These are phyloP conservation scores for Tripidium arundinaceum DNA, from an alignment of 202 grass and related monocot species.

Conservation along the genomic window DNA sequence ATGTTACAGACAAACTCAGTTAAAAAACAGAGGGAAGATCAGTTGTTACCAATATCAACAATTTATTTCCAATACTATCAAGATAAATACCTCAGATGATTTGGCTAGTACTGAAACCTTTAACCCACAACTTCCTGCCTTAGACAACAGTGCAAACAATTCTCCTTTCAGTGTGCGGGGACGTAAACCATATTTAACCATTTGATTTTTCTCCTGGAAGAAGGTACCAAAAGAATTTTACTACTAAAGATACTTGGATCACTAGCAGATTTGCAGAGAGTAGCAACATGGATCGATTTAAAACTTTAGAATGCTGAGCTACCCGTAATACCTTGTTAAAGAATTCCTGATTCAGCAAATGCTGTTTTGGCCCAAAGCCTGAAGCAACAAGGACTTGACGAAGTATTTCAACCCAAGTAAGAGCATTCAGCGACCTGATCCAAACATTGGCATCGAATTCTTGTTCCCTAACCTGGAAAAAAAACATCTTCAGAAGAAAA, in stretches of 20 bases:
- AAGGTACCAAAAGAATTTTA: constrained; percentile 20
- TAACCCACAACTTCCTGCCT: constrained; percentile 75
- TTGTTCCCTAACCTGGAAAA: constrained; percentile 91
- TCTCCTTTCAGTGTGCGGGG: constrained; percentile 80
- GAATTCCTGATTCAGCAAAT: constrained; percentile 55
- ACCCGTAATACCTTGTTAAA: constrained; percentile 64
- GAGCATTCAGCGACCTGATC: constrained; percentile 77
- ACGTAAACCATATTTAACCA: constrained; percentile 88
- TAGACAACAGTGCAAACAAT: constrained; percentile 83
- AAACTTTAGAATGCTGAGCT: constrained; percentile 24
- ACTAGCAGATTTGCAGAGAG: neutral
- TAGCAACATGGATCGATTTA: constrained; percentile 15
- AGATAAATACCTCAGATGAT: constrained; percentile 60
- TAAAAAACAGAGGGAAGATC: constrained; percentile 16
- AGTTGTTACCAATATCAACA: constrained; percentile 8
- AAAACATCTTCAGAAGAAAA: constrained; percentile 23
- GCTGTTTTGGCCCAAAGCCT: constrained; percentile 75
- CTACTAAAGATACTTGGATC: constrained; percentile 27
- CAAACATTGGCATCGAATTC: constrained; percentile 78
- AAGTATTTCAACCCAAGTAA: constrained; percentile 98
- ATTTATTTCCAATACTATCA: constrained; percentile 7
- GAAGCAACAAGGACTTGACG: constrained; percentile 91
- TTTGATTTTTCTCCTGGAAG: constrained; percentile 83
- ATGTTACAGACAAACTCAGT: constrained; percentile 1
- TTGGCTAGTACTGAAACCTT: constrained; percentile 75